Evolutionary conservation across 306 rosid species (phyloP), one percentile per base, ranked within the genome.

Genomic region (Astragalus glycyphyllos): DNA sequence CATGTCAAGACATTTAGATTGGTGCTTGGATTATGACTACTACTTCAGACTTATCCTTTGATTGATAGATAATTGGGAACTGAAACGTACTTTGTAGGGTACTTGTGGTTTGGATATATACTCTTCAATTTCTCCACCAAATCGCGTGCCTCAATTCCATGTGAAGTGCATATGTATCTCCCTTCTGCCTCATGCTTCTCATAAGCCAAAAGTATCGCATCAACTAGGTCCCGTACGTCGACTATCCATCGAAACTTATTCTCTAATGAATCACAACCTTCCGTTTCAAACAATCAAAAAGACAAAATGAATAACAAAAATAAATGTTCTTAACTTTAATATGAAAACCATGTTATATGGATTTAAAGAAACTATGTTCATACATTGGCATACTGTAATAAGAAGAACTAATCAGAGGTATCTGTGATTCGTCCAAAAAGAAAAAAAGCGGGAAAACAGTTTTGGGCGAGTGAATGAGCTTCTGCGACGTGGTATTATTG

Each of bases 151-250:
- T 48, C 69, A 65, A 80, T 37, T 5, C 15, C 0, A 42, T 85
- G 82, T 26, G 92, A 69, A 10, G 62, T 15, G 58, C 96, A 88
- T 50, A 87, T 56, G 81, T 86, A 87, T 80, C 98, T 83, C 74
- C 92, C 94, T 64, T 90, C 84, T 40, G 88, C 90, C 80, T 80
- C 87, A 0, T 14, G 80, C 84, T 87, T 90, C 86, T 88, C 97
- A 41, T 87, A 88, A 3, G 67, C 84, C 80, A 88, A 44, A 44
- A 90, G 44, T 42, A 90, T 40, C 48, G 88, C 96, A 77, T 82
- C 82, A 20, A 81, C 97, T 62, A 88, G 48, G 57, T 61, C 68
- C 3, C 68, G 89, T 11, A 61, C 68, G 32, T 61, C 68, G 16
- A 87, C 90, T 20, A 90, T 59, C 69, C 13, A 17, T 0, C 75